phyloP scores from a whole-genome alignment of 495 filamentous ascomycete species.

The Copromyces sp. region DNA sequence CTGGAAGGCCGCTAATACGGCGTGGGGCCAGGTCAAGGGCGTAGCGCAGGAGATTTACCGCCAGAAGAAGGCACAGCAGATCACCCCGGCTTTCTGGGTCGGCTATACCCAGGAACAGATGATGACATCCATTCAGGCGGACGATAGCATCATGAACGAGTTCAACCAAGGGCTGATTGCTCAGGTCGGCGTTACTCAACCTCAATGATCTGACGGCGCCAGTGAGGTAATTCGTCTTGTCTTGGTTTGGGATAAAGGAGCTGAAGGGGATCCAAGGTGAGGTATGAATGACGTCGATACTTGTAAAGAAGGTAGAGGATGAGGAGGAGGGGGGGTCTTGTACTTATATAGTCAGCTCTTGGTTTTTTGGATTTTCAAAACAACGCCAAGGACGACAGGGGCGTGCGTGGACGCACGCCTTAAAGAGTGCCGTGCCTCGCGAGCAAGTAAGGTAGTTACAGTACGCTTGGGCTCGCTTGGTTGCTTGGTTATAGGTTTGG shows the following conservation, averaged over 20 bases:
- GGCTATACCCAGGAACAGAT: slow-evolving; percentile 44
- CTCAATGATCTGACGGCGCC: not conserved
- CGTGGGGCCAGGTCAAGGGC: slow-evolving; percentile 62
- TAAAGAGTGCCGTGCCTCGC: not conserved
- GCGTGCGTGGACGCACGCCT: not conserved
- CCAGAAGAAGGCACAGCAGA: slow-evolving; percentile 45
- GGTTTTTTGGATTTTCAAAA: not conserved
- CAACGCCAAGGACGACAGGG: not conserved
- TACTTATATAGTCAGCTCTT: not conserved
- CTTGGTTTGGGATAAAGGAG: not conserved
- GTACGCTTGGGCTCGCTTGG: not conserved
- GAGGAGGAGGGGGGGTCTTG: not conserved
- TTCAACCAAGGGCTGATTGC: slow-evolving; percentile 25
- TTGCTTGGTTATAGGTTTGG: not conserved
- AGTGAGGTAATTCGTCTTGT: not conserved
- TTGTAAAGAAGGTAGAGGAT: not conserved
- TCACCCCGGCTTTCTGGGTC: slow-evolving; percentile 40
- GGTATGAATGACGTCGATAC: not conserved
- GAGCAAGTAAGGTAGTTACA: slow-evolving; percentile 1
- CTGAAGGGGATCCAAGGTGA: not conserved
- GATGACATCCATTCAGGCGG: slow-evolving; percentile 41
- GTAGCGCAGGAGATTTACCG: slow-evolving; percentile 58
- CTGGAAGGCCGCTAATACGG: slow-evolving; percentile 67
- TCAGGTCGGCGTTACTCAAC: not conserved
- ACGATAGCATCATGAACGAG: slow-evolving; percentile 45